Evolutionary conservation across 2,329 filamentous ascomycete genomes (phyloP).

Genomic region (Chaetomiaceae sp.): DNA sequence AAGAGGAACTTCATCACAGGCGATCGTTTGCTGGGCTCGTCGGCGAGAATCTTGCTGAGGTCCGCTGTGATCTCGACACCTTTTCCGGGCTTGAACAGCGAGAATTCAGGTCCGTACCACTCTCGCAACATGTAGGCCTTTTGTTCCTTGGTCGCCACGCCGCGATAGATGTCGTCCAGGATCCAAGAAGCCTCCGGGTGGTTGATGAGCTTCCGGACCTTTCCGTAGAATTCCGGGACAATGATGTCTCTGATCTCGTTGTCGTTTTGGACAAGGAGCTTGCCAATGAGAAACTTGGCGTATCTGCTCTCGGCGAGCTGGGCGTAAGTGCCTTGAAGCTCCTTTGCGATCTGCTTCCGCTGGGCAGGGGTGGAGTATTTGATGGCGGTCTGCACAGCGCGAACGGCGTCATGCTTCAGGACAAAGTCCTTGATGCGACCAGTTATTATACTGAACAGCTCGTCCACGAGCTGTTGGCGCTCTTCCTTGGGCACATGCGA

Average conservation of each 20-base stretch:
- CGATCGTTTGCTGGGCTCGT: constrained; percentile 76
- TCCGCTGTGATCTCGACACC: constrained; percentile 58
- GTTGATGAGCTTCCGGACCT: constrained; percentile 88
- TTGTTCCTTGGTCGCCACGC: constrained; percentile 78
- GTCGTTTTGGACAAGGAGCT: constrained; percentile 90
- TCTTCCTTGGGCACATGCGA: constrained; percentile 89
- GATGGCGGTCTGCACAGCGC: constrained; percentile 91
- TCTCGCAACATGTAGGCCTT: constrained; percentile 81
- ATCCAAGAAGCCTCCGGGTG: constrained; percentile 98
- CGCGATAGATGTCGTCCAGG: constrained; percentile 91
- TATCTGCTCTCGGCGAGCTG: constrained; percentile 91
- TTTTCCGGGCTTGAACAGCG: constrained; percentile 62
- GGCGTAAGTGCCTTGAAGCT: constrained; percentile 79
- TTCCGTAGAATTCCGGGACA: constrained; percentile 90
- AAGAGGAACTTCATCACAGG: constrained; percentile 82
- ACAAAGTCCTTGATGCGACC: constrained; percentile 92
- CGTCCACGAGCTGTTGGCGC: constrained; percentile 76
- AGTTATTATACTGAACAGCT: constrained; percentile 87
- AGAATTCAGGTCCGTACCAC: constrained; percentile 95
- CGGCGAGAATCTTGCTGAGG: constrained; percentile 67
- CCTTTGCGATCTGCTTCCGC: constrained; percentile 77
- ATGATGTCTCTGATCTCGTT: constrained; percentile 81
- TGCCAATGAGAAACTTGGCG: constrained; percentile 94
- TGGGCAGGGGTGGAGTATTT: constrained; percentile 89
- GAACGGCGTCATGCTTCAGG: constrained; percentile 96